Evolutionary conservation across 2,329 filamentous ascomycete species (phyloP), one percentile per base, ranked within the genome.

Genomic region (Rutstroemia sp.): DNA sequence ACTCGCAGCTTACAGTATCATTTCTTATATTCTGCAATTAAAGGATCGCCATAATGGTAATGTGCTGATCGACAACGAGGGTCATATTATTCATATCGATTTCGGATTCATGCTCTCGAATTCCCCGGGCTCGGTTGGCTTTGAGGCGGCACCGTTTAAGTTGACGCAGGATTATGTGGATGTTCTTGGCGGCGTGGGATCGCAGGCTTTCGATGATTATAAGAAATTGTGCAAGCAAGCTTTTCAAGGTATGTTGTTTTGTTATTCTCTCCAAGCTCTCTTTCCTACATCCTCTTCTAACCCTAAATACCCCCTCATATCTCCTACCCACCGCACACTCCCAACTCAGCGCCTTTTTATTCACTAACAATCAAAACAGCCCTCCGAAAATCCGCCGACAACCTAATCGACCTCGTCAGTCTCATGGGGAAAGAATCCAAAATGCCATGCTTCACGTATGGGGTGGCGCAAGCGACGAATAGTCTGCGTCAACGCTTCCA

Each of bases 81-180:
- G 89, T 9, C 89, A 94, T 68, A 91, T 92, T 56, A 85, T 94
- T 59, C 89, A 94, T 69, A 94, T 94, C 59, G 89, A 94, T 71
- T 94, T 94, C 71, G 89, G 89, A 55, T 94, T 94, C 70, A 92
- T 94, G 87, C 77, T 94, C 37, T 92, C 87, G 48, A 94, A 94
- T 71, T 91, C 88, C 1, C 89, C 89, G 0, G 89, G 89, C 0
- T 87, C 85, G 8, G 88, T 94, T 68, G 88, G 88, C 2, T 94
- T 94, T 65, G 89, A 94, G 72, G 89, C 89, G 14, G 89, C 89
- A 4, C 89, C 89, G 1, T 94, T 94, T 73, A 94, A 94, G 74
- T 76, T 94, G 25, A 92, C 89, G 1, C 83, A 91, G 62, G 89
- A 94, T 67, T 94, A 94, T 68, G 85, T 94, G 41, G 89, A 94